Evolutionary conservation across 2,329 filamentous ascomycete genomes (phyloP), one percentile per base, ranked within the genome.

Genomic region (Aureobasidium uvarum): DNA sequence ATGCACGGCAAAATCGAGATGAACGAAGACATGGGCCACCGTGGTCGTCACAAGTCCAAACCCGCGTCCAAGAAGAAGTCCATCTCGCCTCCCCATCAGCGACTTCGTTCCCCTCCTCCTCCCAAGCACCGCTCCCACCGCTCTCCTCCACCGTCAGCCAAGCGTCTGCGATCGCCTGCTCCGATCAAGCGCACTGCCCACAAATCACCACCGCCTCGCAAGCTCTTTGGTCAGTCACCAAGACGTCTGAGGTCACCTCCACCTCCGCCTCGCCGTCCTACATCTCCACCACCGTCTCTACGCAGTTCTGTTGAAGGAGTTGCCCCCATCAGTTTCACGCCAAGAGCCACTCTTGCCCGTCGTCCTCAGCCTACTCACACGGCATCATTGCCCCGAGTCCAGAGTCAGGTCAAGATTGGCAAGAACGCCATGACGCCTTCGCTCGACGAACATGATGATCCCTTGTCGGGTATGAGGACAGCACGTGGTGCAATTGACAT

Each of bases 401-500:
- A 54, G 33, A 65, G 63, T 43, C 39, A 54, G 54, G 25, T 65
- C 54, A 65, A 58, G 54, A 51, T 65, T n/a, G 63, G 63, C n/a
- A 59, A 56, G 36, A n/a, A 59, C 14, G 45, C 23, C 3, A 33
- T 51, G 33, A 39, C 52, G 13, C 3, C 51, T 6, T 65, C 67
- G 23, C 63, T 79, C 65, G 76, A 78, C 39, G 77, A 80, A 23
- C 75, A 78, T 43, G 75, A 77, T 55, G 76, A 71, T 31, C 74
- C 72, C 66, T 75, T 76, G 16, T 84, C 88, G 59, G 60, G 60
- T 33, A 79, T 86, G 48, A 92, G 95, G 69, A 85, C 91, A 11
- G 60, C 48, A 33, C 90, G 95, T 68, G 92, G 92, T n/a, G 93
- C 95, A 41, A 96, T 99, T 70, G 95, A 98, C 77, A 99, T 97